Evolutionary conservation across 345 rosid genomes (phyloP), one percentile per base, ranked within the genome.

Genomic region (Geranium rotundifolium): DNA sequence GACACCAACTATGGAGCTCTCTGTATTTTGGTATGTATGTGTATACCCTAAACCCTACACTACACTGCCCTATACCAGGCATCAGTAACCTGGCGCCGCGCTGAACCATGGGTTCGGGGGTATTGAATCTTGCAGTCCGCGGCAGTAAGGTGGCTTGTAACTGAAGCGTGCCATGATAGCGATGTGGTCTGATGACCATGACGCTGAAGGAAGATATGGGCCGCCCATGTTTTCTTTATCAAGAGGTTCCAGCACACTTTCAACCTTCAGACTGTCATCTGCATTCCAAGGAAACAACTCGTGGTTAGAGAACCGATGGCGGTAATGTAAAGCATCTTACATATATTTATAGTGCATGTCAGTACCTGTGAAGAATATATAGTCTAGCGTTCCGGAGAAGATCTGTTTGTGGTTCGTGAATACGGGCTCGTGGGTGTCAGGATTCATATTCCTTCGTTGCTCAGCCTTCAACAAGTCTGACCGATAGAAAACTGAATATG

Each of bases 101-200:
- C 27, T 23, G 27, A 46, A 3, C 52, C 52, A 46, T 46, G 52
- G 52, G 52, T 46, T 46, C 10, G 14, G 52, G 52, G 52, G 52
- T 46, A 46, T 14, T 7, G 52, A 16, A 9, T 2, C 15, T 10
- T 7, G 3, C 52, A 46, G 52, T 46, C 52, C 52, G 12, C 52
- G 16, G 15, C 52, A 46, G 3, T 9, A 46, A 46, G 52, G 52
- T 2, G 95, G 89, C 79, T 82, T 81, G 86, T 92, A 90, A 61
- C 88, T 89, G 72, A 95, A 95, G 75, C 86, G 95, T 55, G 96
- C 96, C 75, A 95, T 70, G 17, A 95, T 88, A 34, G 99, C 99
- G 68, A 84, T 79, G 76, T 95, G 97, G 88, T 90, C 95, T 18
- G 99, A 95, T 41, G 99, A 95, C 97, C 99, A 95, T 75, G 88